Conservation (phyloP, 2,329 filamentous ascomycete genomes). For the Pleurostoma richardsiae region DNA sequence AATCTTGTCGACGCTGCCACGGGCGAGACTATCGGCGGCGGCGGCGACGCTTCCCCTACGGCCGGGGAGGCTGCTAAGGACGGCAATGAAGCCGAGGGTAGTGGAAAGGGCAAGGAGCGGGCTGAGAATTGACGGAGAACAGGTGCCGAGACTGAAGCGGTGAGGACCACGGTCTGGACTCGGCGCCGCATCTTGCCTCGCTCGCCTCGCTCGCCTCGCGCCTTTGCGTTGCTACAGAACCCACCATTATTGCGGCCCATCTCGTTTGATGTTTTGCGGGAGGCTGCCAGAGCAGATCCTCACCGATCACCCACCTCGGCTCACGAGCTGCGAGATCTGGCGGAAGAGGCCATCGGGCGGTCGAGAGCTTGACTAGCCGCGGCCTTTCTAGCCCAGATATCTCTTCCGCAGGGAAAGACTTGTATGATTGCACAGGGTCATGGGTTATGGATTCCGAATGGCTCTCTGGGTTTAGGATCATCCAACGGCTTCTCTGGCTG, state of each 20-base stretch:
- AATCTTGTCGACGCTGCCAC: constrained; percentile 45
- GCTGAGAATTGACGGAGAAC: constrained; percentile 1
- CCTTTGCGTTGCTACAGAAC: not conserved
- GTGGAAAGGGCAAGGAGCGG: constrained; percentile 1
- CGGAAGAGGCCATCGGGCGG: constrained; percentile 3
- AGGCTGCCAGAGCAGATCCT: not conserved
- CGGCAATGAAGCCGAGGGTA: not conserved
- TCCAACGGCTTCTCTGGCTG: too few relatives aligned
- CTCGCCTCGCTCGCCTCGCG: not conserved
- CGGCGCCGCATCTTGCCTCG: constrained; percentile 1
- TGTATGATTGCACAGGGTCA: too few relatives aligned
- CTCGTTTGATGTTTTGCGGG: not conserved
- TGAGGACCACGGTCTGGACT: constrained; percentile 7
- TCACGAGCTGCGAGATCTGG: constrained; percentile 3
- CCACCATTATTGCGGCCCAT: not conserved
- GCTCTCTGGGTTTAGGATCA: too few relatives aligned
- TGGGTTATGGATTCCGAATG: too few relatives aligned
- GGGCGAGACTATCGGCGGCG: constrained; percentile 4
- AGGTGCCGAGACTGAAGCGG: constrained; percentile 4
- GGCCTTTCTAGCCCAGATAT: too few relatives aligned
- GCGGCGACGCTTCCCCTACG: not conserved
- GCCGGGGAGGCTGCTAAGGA: not conserved
- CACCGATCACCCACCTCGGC: not conserved
- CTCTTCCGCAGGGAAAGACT: too few relatives aligned
- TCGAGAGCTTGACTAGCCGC: not conserved